Percentiles rank a stretch among this genome's conserved stretches.
Conservation (phyloP, 2,329 filamentous ascomycete genomes). For the Volutella citrinella region DNA sequence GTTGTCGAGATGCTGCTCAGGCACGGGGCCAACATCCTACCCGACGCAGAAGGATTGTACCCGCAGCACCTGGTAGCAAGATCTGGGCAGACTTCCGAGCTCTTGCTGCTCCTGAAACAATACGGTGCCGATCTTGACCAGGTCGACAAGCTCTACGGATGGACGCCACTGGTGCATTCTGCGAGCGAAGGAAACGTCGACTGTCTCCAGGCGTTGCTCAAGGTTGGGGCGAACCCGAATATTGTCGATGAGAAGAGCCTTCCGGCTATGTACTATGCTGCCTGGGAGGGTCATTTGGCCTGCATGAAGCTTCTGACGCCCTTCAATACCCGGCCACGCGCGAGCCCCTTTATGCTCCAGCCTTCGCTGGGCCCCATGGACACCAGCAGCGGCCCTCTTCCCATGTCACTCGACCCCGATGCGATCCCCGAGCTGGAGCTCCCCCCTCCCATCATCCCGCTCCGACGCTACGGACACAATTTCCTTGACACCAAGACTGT, state of each 20-base stretch:
- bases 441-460: slow-evolving; percentile 91
- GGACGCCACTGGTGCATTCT: slow-evolving; percentile 94
- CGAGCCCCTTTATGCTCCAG: slow-evolving; percentile 44
- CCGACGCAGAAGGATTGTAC: slow-evolving; percentile 92
- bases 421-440: slow-evolving; percentile 89
- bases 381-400: slow-evolving; percentile 50
- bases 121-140: slow-evolving; percentile 91
- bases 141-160: slow-evolving; percentile 92
- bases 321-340: slow-evolving; percentile 42
- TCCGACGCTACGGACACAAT: slow-evolving; percentile 94
- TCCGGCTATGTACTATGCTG: slow-evolving; percentile 96
- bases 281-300: slow-evolving; percentile 93
- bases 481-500: slow-evolving; percentile 98
- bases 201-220: slow-evolving; percentile 77
- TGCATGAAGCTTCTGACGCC: slow-evolving; percentile 87
- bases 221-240: slow-evolving; percentile 73
- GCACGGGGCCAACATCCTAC: slow-evolving; percentile 76
- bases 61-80: slow-evolving; percentile 96
- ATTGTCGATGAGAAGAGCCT: slow-evolving; percentile 89
- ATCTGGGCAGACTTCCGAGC: slow-evolving; percentile 75
- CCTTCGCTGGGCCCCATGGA: slow-evolving; percentile 41
- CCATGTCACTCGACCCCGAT: slow-evolving; percentile 74
- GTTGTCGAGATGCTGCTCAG: slow-evolving; percentile 84
- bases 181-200: slow-evolving; percentile 93
- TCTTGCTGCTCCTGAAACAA: slow-evolving; percentile 75